Evolutionary conservation across 1,139 yeast genomes (phyloP), one percentile per base, ranked within the genome.

Genomic region (Zygosaccharomyces sapae): DNA sequence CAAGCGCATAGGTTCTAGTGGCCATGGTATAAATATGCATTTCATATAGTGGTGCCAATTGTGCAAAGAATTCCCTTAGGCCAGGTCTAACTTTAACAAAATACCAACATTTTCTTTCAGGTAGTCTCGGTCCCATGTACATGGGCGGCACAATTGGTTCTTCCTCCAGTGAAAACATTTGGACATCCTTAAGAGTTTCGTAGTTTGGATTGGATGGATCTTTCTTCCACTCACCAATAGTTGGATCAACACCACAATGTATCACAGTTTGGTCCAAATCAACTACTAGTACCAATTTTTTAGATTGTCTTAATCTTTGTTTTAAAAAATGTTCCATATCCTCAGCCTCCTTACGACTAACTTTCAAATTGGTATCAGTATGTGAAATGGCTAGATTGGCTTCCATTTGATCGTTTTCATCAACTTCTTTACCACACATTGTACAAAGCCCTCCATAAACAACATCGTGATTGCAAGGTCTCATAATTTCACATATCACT

Each of bases 1-100:
- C 86, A 44, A 81, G 75, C 0, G 99, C 99, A 68, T 92, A 92
- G 38, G 92, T 83, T 54, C 96, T 73, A 3, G 98, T 92, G 12
- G 98, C 98, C 99, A 92, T 92, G 6, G 99, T 92, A 67, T 92
- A 92, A 38, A 92, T 88, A 66, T 92, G 98, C 76, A 92, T 73
- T 68, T 92, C 98, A 64, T 86, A 92, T 45, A 77, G 69, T 41
- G 81, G 68, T 4, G 83, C 72, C 54, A 88, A 76, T 44, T 73
- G 72, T 46, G 76, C 76, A 47, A 92, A 74, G 64, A 92, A 92
- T 45, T 80, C 81, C 44, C 75, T 70, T 40, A 92, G 71, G 0
- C 97, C 97, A 0, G 98, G 97, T 55, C 99, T 77, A 39, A 88
- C 70, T 65, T 94, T 92, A 31, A 94, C 96, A 59, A 87, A 94